Conservation (phyloP, 345 rosid genomes). For the Psidium friedrichsthalianum region DNA sequence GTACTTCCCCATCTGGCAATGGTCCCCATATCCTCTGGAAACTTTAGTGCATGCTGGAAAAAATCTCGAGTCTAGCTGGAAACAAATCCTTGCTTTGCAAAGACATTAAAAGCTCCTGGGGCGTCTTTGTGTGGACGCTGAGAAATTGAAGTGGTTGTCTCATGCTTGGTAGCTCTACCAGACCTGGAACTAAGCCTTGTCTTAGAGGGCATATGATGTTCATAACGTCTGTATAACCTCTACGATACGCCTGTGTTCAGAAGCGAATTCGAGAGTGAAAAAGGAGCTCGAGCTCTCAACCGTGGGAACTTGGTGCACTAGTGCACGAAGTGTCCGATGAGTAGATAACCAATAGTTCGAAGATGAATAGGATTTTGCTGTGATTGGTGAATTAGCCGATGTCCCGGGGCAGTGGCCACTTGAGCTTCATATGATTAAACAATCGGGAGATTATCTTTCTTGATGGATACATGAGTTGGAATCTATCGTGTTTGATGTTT, state of each 20-base stretch:
- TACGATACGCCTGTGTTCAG: neutral
- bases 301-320: neutral
- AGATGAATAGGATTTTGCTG: neutral
- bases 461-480: neutral
- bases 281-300: neutral
- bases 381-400: neutral
- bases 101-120: neutral
- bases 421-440: neutral
- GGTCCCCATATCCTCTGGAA: conserved; percentile 25
- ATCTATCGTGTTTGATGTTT: neutral
- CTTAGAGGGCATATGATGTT: neutral
- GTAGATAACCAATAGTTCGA: neutral
- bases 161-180: neutral
- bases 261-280: neutral
- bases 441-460: neutral
- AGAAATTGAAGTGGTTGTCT: neutral
- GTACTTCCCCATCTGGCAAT: conserved; percentile 22
- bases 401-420: neutral
- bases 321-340: neutral
- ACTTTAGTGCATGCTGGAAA: conserved; percentile 15
- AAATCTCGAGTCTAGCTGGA: conserved; percentile 29
- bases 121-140: neutral
- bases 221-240: neutral
- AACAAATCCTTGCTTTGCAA: conserved; percentile 1
- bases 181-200: neutral